These are phyloP conservation scores for Aureobasidium sp. DNA, from an alignment of 2,329 filamentous ascomycete species.

Conservation along the genomic window DNA sequence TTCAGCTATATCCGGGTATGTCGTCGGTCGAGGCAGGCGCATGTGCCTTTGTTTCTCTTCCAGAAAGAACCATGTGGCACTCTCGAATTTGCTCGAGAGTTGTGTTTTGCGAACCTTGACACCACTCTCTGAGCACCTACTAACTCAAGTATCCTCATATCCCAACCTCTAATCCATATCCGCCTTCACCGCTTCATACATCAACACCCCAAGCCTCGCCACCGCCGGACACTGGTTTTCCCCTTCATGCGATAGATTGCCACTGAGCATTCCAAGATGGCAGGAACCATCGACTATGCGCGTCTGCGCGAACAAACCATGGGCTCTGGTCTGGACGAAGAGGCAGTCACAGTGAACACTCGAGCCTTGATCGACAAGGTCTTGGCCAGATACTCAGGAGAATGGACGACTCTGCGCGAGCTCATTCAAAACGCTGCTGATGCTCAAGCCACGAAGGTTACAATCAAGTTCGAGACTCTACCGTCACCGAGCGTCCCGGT, in stretches of 20 bases:
- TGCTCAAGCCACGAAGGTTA: conserved; percentile 82
- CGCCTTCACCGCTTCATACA: background rate
- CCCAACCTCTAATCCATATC: background rate
- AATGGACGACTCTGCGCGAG: conserved; percentile 83
- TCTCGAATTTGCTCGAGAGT: background rate
- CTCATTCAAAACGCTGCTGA: conserved; percentile 98
- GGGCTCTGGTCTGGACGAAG: conserved; percentile 79
- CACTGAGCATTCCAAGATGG: conserved; percentile 14
- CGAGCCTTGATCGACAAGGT: conserved; percentile 97
- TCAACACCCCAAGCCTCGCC: background rate
- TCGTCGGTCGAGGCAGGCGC: background rate
- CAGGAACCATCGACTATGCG: conserved; percentile 46
- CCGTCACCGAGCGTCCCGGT: conserved; percentile 72
- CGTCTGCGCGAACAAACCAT: conserved; percentile 81
- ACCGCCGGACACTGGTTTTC: background rate
- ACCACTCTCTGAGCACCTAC: background rate
- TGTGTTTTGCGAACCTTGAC: background rate
- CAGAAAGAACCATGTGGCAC: conserved; percentile 1
- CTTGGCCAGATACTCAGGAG: conserved; percentile 88
- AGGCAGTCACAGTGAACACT: conserved; percentile 96
- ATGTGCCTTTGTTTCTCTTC: background rate
- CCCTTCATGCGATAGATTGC: background rate
- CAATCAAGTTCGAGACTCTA: conserved; percentile 84
- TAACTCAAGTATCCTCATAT: background rate
- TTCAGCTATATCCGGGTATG: conserved; percentile 1